Evolutionary conservation across 192 early-diverging fungal species (phyloP).

Genomic region (Coemansia sp.): DNA sequence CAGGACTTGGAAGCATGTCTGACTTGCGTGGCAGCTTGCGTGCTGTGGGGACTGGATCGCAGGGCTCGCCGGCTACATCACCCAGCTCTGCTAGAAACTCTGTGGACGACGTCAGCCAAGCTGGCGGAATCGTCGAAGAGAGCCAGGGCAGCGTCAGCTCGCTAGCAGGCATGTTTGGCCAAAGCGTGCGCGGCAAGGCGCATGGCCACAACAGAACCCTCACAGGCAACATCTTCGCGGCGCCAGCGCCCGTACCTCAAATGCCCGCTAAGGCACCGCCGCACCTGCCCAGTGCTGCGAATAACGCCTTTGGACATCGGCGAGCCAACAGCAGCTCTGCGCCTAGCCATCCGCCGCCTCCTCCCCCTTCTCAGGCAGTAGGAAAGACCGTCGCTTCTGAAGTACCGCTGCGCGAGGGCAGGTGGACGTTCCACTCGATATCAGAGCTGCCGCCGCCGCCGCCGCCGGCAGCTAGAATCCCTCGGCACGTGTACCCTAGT

Average conservation of each 20-base stretch:
- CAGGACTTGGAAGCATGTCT: constrained; percentile 15
- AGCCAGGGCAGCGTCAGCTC: constrained; percentile 57
- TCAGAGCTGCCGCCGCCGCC: constrained; percentile 39
- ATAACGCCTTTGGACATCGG: constrained; percentile 7
- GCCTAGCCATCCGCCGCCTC: constrained; percentile 35
- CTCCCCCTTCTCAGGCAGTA: constrained; percentile 4
- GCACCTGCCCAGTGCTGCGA: constrained; percentile 7
- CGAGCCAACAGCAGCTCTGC: constrained; percentile 27
- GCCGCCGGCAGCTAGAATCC: constrained; percentile 7
- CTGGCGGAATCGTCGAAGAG: constrained; percentile 41
- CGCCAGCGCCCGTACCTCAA: constrained; percentile 11
- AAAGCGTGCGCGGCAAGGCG: constrained; percentile 22
- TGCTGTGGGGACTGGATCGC: neutral
- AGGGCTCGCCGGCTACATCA: neutral
- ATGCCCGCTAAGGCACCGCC: constrained; percentile 24
- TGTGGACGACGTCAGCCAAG: constrained; percentile 10
- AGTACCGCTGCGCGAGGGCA: constrained; percentile 49
- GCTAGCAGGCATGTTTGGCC: constrained; percentile 53
- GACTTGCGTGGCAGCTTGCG: constrained; percentile 23
- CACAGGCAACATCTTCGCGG: constrained; percentile 8
- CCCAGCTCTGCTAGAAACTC: constrained; percentile 26
- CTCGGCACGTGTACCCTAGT: constrained; percentile 42
- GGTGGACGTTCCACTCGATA: constrained; percentile 48
- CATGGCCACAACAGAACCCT: constrained; percentile 18
- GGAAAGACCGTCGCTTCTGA: neutral